These are phyloP conservation scores for Phytopythium ostracodes DNA, from an alignment of 352 stramenopile genomes.

Conservation along the genomic window DNA sequence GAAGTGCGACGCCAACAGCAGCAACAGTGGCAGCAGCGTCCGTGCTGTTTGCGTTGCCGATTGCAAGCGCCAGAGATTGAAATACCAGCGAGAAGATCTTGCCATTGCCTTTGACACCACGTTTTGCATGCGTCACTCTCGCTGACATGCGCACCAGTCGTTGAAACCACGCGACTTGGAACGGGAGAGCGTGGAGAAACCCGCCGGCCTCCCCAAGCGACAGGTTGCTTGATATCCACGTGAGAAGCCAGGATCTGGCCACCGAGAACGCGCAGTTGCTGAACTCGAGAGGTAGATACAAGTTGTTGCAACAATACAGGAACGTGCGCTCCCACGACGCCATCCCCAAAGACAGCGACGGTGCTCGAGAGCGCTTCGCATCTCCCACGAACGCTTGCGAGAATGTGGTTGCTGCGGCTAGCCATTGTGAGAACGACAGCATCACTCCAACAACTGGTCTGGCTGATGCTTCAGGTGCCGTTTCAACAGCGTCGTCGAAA, in stretches of 20 bases:
- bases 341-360: conserved; percentile 19
- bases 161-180: conserved; percentile 47
- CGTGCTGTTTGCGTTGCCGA: neutral
- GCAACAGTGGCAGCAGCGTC: neutral
- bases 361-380: conserved; percentile 4
- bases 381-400: conserved; percentile 33
- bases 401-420: conserved; percentile 25
- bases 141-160: conserved; percentile 15
- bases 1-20: neutral
- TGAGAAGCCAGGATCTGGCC: conserved; percentile 34
- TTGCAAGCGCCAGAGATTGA: conserved; percentile 1
- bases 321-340: conserved; percentile 43
- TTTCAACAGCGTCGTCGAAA: too few relatives aligned
- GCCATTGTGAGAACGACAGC: conserved; percentile 25
- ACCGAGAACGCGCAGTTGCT: conserved; percentile 20
- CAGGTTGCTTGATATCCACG: conserved; percentile 42
- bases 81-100: conserved; percentile 14
- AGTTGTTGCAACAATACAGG: conserved; percentile 27
- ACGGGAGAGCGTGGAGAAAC: conserved; percentile 34
- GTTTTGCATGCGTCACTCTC: too few relatives aligned
- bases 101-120: too few relatives aligned
- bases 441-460: conserved; percentile 10
- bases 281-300: conserved; percentile 69
- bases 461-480: neutral
- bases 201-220: conserved; percentile 13